A percentile compares a stretch with the other conserved stretches of the same genome.
Conservation (phyloP, 768 basidiomycete species). For the Heimioporus sp. region DNA sequence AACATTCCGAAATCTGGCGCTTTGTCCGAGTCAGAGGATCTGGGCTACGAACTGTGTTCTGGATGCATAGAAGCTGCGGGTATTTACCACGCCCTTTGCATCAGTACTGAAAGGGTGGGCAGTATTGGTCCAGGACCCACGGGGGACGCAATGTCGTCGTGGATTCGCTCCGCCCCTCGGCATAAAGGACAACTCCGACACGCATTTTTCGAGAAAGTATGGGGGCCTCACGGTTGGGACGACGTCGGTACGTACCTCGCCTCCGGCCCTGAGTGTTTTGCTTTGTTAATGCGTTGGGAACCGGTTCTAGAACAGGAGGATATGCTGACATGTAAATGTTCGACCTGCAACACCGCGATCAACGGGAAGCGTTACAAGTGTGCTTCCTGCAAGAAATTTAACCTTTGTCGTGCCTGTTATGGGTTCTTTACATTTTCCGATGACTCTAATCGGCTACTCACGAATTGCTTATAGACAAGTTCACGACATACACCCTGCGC, state of each 20-base stretch:
- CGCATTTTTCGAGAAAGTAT: constrained; percentile 82
- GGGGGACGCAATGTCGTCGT: constrained; percentile 55
- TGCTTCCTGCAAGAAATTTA: constrained; percentile 73
- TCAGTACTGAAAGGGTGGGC: constrained; percentile 34
- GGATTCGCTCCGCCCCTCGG: constrained; percentile 66
- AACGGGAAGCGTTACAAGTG: constrained; percentile 78
- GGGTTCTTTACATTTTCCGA: constrained; percentile 43
- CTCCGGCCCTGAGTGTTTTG: neutral
- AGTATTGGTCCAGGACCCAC: constrained; percentile 37
- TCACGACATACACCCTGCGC: constrained; percentile 87
- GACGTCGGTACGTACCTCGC: constrained; percentile 68
- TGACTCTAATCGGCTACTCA: neutral
- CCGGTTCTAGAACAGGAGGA: constrained; percentile 68
- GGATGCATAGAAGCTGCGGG: constrained; percentile 78
- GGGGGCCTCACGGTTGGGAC: constrained; percentile 82
- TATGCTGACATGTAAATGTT: constrained; percentile 59
- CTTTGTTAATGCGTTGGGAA: constrained; percentile 2
- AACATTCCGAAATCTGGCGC: constrained; percentile 2
- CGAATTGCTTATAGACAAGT: constrained; percentile 59
- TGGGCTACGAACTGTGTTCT: constrained; percentile 83
- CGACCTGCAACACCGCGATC: constrained; percentile 72
- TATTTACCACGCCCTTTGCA: constrained; percentile 71
- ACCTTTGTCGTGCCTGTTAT: constrained; percentile 81
- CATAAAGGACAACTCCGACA: constrained; percentile 78
- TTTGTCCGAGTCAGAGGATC: constrained; percentile 5